Conservation (phyloP, 2,329 filamentous ascomycete genomes). For the Aureobasidium subglaciale region DNA sequence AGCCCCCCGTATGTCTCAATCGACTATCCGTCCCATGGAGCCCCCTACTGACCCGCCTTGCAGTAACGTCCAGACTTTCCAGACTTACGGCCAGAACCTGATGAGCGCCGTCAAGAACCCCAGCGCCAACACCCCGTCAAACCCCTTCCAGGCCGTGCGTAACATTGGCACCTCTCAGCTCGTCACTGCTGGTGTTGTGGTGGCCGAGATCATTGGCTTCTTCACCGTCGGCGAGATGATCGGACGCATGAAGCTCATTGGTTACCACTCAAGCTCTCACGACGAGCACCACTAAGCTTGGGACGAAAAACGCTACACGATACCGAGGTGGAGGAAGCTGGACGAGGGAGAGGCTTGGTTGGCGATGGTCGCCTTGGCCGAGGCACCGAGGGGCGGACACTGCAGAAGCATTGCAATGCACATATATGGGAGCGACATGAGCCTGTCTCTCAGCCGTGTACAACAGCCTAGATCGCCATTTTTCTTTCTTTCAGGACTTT, state of each 20-base stretch:
- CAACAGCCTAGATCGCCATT: conserved; percentile 14
- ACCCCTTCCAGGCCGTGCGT: conserved; percentile 53
- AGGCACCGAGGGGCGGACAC: conserved; percentile 6
- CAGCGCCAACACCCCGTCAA: conserved; percentile 41
- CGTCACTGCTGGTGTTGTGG: conserved; percentile 65
- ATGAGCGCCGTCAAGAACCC: conserved; percentile 67
- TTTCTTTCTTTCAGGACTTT: conserved; percentile 6
- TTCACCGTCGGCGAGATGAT: conserved; percentile 98
- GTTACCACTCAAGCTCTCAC: conserved; percentile 51
- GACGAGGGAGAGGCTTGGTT: not conserved
- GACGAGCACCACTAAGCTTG: conserved; percentile 14
- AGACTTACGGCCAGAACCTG: conserved; percentile 73
- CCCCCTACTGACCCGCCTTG: conserved; percentile 17
- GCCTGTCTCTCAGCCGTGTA: conserved; percentile 12
- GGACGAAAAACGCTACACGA: conserved; percentile 2
- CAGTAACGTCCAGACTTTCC: conserved; percentile 71
- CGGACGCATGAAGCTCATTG: conserved; percentile 88
- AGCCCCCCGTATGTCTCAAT: conserved; percentile 74
- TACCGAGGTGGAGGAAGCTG: conserved; percentile 1
- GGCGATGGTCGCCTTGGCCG: not conserved
- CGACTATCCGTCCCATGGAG: not conserved
- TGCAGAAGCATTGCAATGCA: conserved; percentile 6
- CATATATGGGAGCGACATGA: conserved; percentile 8
- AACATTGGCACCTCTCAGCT: conserved; percentile 66
- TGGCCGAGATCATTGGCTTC: conserved; percentile 86